Conservation (phyloP, 2,329 filamentous ascomycete species). For the Colletotrichum navitas region DNA sequence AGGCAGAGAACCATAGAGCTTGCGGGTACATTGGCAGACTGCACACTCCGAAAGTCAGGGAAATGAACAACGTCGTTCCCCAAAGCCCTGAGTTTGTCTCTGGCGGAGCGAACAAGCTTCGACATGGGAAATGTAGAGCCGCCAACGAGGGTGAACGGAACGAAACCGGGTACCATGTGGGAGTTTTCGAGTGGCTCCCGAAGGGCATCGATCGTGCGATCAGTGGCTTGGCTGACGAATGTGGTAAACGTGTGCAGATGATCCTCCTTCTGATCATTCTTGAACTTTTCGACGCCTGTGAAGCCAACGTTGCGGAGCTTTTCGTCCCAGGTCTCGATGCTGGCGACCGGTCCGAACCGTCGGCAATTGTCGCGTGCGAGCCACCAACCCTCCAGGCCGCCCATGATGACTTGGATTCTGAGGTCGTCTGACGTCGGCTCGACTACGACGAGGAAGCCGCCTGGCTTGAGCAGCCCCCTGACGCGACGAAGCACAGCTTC, state of each 20-base stretch:
- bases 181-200: conserved; percentile 8
- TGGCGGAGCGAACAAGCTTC: background rate
- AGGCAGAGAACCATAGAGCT: conserved; percentile 4
- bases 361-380: conserved; percentile 13
- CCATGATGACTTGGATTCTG: conserved; percentile 19
- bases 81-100: background rate
- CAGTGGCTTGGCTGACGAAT: conserved; percentile 10
- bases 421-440: conserved; percentile 42
- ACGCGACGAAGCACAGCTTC: conserved; percentile 46
- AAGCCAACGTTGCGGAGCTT: conserved; percentile 15
- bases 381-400: conserved; percentile 22
- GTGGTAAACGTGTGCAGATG: background rate
- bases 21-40: background rate
- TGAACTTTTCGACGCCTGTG: background rate
- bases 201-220: background rate
- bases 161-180: background rate
- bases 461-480: conserved; percentile 46
- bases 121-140: conserved; percentile 5
- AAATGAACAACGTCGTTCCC: background rate
- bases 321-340: conserved; percentile 5
- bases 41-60: background rate
- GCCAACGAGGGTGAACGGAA: background rate
- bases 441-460: conserved; percentile 48
- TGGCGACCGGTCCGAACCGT: conserved; percentile 11
- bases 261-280: conserved; percentile 7